Evolutionary conservation across 129 eudicot species (phyloP).

Genomic region (Silybum marianum): DNA sequence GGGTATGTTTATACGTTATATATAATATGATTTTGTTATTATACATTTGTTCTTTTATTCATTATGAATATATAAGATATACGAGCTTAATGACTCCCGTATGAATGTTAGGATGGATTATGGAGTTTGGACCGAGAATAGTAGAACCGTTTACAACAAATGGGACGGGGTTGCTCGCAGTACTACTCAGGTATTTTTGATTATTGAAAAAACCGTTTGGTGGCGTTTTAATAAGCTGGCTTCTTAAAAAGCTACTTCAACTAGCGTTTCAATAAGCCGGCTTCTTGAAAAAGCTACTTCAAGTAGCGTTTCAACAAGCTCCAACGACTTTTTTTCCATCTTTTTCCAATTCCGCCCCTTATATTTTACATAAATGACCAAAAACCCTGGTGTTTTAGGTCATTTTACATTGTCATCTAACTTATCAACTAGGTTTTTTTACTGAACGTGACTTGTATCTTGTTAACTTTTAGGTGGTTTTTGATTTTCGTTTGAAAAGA

Average conservation of each 20-base stretch:
- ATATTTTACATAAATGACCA: background rate
- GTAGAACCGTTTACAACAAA: conserved; percentile 85
- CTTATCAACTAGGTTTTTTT: background rate
- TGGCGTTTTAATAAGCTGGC: background rate
- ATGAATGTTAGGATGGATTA: conserved; percentile 71
- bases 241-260: background rate
- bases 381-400: background rate
- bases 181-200: conserved; percentile 75
- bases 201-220: background rate
- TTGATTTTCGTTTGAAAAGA: background rate
- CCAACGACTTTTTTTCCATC: background rate
- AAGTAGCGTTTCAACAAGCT: background rate
- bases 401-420: background rate
- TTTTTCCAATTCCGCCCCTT: background rate
- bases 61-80: background rate
- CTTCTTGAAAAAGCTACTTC: background rate
- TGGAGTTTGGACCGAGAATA: conserved; percentile 91
- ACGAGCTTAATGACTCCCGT: background rate
- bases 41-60: background rate
- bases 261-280: background rate
- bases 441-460: background rate
- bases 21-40: background rate
- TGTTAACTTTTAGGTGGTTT: background rate
- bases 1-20: conserved; percentile 54
- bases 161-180: conserved; percentile 95